Conservation (phyloP, 2,329 filamentous ascomycete species). For the Hypoxylon sp. region DNA sequence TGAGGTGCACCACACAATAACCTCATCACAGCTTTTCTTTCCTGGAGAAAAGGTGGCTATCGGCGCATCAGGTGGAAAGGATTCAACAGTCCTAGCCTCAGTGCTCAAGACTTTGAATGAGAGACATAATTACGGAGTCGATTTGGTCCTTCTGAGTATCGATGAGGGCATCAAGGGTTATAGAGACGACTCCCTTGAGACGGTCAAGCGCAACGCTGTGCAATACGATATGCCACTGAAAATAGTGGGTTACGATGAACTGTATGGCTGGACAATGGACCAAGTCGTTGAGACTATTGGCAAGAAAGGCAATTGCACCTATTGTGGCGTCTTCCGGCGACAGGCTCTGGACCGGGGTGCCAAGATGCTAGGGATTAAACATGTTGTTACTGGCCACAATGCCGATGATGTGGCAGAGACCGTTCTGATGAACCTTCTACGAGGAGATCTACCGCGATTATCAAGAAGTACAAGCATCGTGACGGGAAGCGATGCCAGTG, state of each 20-base stretch:
- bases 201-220: slow-evolving; percentile 91
- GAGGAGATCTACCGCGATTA: slow-evolving; percentile 89
- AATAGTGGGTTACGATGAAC: slow-evolving; percentile 91
- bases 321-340: slow-evolving; percentile 95
- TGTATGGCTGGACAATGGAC: slow-evolving; percentile 99
- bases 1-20: slow-evolving; percentile 94
- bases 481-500: slow-evolving; percentile 81
- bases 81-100: slow-evolving; percentile 94
- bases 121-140: slow-evolving; percentile 85
- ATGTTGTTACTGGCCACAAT: slow-evolving; percentile 98
- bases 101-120: slow-evolving; percentile 96
- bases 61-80: slow-evolving; percentile 96
- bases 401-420: slow-evolving; percentile 98
- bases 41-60: slow-evolving; percentile 91
- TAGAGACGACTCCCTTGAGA: slow-evolving; percentile 94
- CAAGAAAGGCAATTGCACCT: slow-evolving; percentile 99
- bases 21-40: slow-evolving; percentile 82
- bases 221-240: slow-evolving; percentile 94
- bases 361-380: slow-evolving; percentile 86
- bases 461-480: slow-evolving; percentile 92
- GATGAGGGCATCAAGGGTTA: slow-evolving; percentile 99
- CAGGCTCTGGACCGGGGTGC: slow-evolving; percentile 95
- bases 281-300: slow-evolving; percentile 96
- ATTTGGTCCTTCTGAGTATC: slow-evolving; percentile 89
- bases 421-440: slow-evolving; percentile 94